phyloP scores from a whole-genome alignment of 2,329 filamentous ascomycete species.

The Zymoseptoria crescenta region DNA sequence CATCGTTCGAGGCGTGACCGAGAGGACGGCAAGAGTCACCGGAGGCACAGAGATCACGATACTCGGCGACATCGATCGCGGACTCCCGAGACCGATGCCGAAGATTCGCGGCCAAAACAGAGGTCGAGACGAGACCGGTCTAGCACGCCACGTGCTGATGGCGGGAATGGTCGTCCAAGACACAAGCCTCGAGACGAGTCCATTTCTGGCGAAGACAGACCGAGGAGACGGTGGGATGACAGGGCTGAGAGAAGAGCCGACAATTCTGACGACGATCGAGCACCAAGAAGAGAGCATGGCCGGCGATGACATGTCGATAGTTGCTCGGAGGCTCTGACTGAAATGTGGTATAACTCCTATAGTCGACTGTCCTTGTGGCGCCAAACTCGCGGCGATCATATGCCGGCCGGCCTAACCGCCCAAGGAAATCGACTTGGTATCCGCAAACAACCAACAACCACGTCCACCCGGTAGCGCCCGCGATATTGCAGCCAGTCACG shows the following conservation, averaged over 20 bases:
- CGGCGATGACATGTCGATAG: neutral
- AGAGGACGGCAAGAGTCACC: neutral
- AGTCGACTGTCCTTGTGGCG: neutral
- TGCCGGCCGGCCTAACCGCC: neutral
- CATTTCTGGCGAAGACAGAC: neutral
- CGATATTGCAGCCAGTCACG: neutral
- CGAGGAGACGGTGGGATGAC: neutral
- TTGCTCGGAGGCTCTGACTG: neutral
- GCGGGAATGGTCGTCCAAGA: neutral
- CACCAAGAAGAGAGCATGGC: neutral
- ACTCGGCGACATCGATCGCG: neutral
- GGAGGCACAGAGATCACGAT: neutral
- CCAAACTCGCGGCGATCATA: neutral
- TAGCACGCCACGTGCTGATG: neutral
- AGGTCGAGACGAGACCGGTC: neutral
- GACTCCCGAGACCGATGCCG: neutral
- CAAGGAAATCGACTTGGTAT: neutral
- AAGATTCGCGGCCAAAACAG: neutral
- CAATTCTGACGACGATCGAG: neutral
- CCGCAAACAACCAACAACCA: neutral
- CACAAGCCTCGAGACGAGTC: neutral
- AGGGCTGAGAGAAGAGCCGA: neutral
- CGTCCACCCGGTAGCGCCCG: neutral
- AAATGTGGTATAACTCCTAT: neutral
- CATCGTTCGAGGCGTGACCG: neutral